Conservation (phyloP, 2,329 filamentous ascomycete species). For the Dactylonectria estremocensis region DNA sequence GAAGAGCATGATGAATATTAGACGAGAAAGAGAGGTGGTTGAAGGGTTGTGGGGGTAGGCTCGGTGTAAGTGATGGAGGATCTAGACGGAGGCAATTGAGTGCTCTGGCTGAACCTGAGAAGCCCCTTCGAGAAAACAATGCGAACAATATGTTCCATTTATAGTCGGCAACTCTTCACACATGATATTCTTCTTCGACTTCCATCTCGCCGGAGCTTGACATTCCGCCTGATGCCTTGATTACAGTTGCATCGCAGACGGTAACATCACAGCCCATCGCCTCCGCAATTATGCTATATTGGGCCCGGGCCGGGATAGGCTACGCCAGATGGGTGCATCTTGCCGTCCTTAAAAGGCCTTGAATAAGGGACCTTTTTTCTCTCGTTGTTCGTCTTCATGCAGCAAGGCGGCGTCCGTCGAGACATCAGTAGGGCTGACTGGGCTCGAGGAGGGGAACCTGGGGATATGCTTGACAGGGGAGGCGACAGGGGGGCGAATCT, state of each 20-base stretch:
- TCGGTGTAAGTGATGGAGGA: background rate
- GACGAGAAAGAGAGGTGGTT: background rate
- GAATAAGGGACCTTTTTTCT: background rate
- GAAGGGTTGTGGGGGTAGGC: background rate
- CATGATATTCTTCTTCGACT: background rate
- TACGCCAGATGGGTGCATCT: background rate
- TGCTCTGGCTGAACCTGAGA: background rate
- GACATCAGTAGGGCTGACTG: conserved; percentile 12
- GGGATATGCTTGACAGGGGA: background rate
- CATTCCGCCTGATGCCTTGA: background rate
- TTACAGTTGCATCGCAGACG: background rate
- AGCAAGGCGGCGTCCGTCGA: background rate
- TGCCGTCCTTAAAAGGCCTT: background rate
- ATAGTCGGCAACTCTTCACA: background rate
- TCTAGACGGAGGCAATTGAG: background rate
- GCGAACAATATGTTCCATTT: background rate
- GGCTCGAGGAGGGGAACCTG: conserved; percentile 10
- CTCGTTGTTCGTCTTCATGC: background rate
- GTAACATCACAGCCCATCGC: conserved; percentile 4
- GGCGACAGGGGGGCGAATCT: conserved; percentile 14
- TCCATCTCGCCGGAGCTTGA: background rate
- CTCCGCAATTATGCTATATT: conserved; percentile 30
- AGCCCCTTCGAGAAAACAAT: background rate
- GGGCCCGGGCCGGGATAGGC: conserved; percentile 1
- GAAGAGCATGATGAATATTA: conserved; percentile 42